A percentile compares a stretch with the other conserved stretches of the same genome.
Evolutionary conservation across 176 grass and related monocot species (phyloP).

Genomic region (Rhipidocladum racemiflorum): DNA sequence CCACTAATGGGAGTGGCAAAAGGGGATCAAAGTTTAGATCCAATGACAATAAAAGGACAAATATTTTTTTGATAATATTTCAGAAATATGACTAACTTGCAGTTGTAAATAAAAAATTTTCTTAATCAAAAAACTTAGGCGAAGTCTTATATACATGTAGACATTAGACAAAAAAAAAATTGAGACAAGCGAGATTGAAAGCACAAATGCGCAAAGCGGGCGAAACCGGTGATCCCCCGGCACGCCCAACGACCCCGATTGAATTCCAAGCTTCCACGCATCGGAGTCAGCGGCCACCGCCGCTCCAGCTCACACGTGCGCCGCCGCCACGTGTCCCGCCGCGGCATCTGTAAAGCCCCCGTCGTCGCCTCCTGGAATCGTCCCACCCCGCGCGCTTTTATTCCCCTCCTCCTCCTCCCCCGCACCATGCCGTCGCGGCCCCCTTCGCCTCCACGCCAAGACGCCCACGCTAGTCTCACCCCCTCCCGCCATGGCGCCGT

Average conservation of each 20-base stretch:
- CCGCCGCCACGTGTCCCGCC: slow-evolving; percentile 34
- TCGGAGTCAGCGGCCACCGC: slow-evolving; percentile 32
- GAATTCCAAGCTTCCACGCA: slow-evolving; percentile 29
- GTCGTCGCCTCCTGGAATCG: slow-evolving; percentile 26
- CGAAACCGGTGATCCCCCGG: too few relatives aligned
- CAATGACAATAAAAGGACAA: too few relatives aligned
- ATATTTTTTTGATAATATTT: too few relatives aligned
- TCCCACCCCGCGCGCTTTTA: slow-evolving; percentile 42
- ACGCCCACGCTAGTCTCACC: neutral
- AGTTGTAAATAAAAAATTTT: too few relatives aligned
- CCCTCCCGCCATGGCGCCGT: slow-evolving; percentile 12
- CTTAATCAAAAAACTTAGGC: too few relatives aligned
- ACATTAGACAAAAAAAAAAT: too few relatives aligned
- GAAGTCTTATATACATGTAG: too few relatives aligned
- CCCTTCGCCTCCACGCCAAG: neutral
- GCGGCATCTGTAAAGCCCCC: slow-evolving; percentile 46
- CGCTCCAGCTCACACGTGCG: slow-evolving; percentile 42
- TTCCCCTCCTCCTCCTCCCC: slow-evolving; percentile 29
- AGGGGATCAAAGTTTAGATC: too few relatives aligned
- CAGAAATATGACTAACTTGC: too few relatives aligned
- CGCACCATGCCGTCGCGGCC: slow-evolving; percentile 35
- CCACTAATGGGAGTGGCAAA: too few relatives aligned
- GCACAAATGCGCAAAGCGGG: neutral
- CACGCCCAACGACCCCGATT: neutral
- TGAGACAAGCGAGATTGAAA: too few relatives aligned